Evolutionary conservation across 192 early-diverging fungal genomes (phyloP).

Genomic region (Linnemannia exigua): DNA sequence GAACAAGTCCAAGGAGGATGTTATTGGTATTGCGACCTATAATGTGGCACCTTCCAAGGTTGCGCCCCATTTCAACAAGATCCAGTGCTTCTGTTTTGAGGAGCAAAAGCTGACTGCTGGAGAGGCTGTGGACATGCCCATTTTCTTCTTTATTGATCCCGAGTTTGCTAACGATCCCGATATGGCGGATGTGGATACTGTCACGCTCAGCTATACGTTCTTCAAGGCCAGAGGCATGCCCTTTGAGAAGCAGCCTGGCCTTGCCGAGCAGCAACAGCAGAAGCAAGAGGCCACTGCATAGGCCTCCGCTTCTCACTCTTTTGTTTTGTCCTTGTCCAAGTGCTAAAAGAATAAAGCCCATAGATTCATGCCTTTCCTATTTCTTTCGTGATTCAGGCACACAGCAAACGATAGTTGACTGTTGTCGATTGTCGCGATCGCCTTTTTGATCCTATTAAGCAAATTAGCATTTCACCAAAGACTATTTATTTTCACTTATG

Average conservation of each 20-base stretch:
- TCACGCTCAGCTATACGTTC: constrained; percentile 96
- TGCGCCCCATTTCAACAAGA: constrained; percentile 99
- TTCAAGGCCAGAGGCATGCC: constrained; percentile 76
- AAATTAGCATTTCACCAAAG: neutral
- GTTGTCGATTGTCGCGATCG: neutral
- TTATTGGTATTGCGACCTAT: constrained; percentile 97
- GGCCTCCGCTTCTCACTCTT: neutral
- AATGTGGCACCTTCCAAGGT: constrained; percentile 94
- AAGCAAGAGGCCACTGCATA: constrained; percentile 7
- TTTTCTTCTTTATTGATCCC: constrained; percentile 99
- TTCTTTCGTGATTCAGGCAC: no score
- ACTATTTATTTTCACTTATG: neutral
- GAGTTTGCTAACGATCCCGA: constrained; percentile 95
- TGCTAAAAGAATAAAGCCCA: neutral
- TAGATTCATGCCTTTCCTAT: neutral
- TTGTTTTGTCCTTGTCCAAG: neutral
- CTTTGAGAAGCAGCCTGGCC: constrained; percentile 49
- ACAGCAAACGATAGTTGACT: no score
- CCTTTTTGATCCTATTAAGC: neutral
- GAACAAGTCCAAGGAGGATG: constrained; percentile 86
- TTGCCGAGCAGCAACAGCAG: constrained; percentile 39
- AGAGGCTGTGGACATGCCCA: constrained; percentile 96
- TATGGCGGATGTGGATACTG: constrained; percentile 94
- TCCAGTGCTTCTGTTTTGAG: constrained; percentile 99
- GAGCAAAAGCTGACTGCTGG: constrained; percentile 91